These are phyloP conservation scores for Kernera saxatilis DNA, from an alignment of 345 rosid species.

Conservation along the genomic window DNA sequence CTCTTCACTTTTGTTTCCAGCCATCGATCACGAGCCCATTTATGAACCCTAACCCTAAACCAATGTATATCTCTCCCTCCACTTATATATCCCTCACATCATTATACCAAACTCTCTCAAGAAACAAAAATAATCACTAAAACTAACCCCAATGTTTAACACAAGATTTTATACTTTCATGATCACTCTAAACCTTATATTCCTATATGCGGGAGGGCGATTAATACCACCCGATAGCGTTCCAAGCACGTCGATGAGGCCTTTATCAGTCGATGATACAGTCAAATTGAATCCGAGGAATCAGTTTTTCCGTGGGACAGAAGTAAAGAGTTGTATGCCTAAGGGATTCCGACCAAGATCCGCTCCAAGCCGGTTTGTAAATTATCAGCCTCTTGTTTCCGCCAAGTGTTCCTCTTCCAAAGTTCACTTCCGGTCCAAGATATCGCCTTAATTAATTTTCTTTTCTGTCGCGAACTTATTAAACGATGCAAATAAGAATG, in stretches of 20 bases:
- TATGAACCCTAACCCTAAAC: conserved; percentile 27
- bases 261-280: conserved; percentile 32
- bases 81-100: neutral
- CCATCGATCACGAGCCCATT: conserved; percentile 70
- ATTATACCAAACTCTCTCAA: conserved; percentile 6
- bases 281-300: conserved; percentile 43
- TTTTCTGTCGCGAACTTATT: neutral
- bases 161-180: neutral
- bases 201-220: conserved; percentile 32
- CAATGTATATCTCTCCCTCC: neutral
- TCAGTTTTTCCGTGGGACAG: conserved; percentile 38
- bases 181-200: conserved; percentile 18
- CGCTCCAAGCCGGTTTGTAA: conserved; percentile 83
- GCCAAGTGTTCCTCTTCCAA: conserved; percentile 32
- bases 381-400: conserved; percentile 59
- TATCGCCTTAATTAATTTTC: conserved; percentile 8
- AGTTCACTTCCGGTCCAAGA: conserved; percentile 8
- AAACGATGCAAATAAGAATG: neutral
- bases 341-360: conserved; percentile 69
- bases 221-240: conserved; percentile 42
- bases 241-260: conserved; percentile 59
- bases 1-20: conserved; percentile 26
- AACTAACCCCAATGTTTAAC: conserved; percentile 17
- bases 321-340: conserved; percentile 66
- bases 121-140: neutral